Evolutionary conservation across 108 stramenopile species (phyloP).

Genomic region (Hondaea fermentalgiana): DNA sequence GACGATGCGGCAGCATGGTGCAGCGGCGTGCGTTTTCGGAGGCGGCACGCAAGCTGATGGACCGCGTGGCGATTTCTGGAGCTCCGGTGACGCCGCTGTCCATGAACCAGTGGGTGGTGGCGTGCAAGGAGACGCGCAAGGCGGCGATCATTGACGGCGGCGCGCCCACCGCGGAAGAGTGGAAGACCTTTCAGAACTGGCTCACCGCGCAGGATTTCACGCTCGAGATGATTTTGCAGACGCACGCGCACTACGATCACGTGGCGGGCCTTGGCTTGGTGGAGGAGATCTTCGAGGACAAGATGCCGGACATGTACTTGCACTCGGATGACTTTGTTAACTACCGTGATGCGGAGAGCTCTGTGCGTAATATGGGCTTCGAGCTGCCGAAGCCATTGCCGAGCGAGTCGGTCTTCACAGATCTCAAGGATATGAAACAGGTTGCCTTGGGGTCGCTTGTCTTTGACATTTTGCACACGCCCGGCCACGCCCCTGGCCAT

Average conservation of each 20-base stretch:
- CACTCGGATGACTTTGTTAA: background rate
- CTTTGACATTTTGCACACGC: background rate
- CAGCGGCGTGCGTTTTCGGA: background rate
- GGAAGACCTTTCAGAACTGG: background rate
- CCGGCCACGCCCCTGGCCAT: background rate
- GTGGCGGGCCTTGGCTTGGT: background rate
- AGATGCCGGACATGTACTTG: background rate
- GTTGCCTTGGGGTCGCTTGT: background rate
- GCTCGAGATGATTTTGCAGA: background rate
- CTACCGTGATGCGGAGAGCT: background rate
- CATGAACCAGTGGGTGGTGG: background rate
- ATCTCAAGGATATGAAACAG: background rate
- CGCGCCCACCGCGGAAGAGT: background rate
- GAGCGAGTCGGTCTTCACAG: background rate
- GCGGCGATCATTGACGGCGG: background rate
- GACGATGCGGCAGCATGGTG: background rate
- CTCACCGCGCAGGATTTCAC: background rate
- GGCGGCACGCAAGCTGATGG: background rate
- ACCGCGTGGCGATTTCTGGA: background rate
- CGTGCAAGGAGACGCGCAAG: background rate
- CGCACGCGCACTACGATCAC: background rate
- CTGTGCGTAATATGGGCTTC: background rate
- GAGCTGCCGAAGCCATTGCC: background rate
- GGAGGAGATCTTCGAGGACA: background rate
- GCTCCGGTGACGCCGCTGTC: background rate